Evolutionary conservation across 2,329 filamentous ascomycete genomes (phyloP), one percentile per base, ranked within the genome.

Genomic region (Colletotrichum cordylinicola): DNA sequence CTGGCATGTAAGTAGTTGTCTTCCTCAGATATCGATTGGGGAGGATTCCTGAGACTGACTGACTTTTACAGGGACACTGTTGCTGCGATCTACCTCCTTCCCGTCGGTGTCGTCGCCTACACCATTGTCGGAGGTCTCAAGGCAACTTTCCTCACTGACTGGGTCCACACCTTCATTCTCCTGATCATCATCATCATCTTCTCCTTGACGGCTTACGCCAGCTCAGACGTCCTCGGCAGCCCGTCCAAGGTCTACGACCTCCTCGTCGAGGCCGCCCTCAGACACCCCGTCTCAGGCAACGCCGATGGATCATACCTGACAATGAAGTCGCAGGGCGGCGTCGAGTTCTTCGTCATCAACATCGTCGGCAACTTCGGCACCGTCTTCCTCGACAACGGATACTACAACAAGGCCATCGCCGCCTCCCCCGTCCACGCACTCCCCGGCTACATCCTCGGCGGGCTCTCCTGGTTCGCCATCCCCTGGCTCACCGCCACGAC

Each of bases 321-420:
- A 1, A 96, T 97, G 94, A 87, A 89, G 74, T 95, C 93, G 4
- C 91, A 90, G 73, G 91, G 95, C 80, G 94, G 94, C 18, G 64
- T 77, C 56, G 70, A 78, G 72, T 96, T 96, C 87, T 96, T 96
- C 84, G 91, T 96, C 43, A 96, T 96, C 85, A 96, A 96, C 83
- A 91, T 95, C 64, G 73, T 95, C 62, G 94, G 93, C 56, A 94
- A 95, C 83, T 95, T 95, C 74, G 92, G 88, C 78, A 94, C 93
- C 5, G 93, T 95, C 12, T 95, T 95, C 86, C 88, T 94, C 62
- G 94, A 95, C 82, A 95, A 95, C 79, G 92, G 93, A 24, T 96
- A 95, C 87, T 96, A 95, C 86, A 95, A 96, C 88, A 96, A 96
- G 84, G 94, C 94, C 16, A 96, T 96, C 80, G 94, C 94, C 18